Percentiles rank a stretch among this genome's conserved stretches.
Conservation (phyloP, 768 basidiomycete species). For the Podaxis pistillaris region DNA sequence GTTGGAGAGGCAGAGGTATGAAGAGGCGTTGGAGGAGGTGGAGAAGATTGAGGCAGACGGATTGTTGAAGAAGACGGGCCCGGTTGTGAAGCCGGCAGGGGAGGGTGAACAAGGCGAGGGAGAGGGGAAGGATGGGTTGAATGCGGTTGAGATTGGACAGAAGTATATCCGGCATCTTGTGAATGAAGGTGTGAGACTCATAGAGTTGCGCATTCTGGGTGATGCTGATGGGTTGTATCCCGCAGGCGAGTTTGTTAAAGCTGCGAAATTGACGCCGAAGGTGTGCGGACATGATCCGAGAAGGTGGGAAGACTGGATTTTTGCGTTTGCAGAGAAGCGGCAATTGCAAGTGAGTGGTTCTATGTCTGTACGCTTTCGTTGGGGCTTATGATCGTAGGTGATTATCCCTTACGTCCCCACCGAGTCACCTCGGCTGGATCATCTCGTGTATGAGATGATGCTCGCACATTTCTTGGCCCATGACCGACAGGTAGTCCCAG, state of each 20-base stretch:
- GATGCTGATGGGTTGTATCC: neutral
- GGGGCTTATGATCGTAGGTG: slow-evolving; percentile 39
- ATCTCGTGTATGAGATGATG: slow-evolving; percentile 93
- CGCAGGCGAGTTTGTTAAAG: slow-evolving; percentile 62
- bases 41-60: slow-evolving; percentile 58
- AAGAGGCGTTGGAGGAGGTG: slow-evolving; percentile 83
- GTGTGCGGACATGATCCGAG: slow-evolving; percentile 78
- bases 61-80: slow-evolving; percentile 21
- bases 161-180: slow-evolving; percentile 88
- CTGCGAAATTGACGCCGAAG: slow-evolving; percentile 80
- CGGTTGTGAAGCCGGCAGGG: neutral
- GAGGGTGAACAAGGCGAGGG: slow-evolving; percentile 22
- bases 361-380: neutral
- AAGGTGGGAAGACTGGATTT: slow-evolving; percentile 97
- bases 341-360: slow-evolving; percentile 64
- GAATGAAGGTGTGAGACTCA: slow-evolving; percentile 57
- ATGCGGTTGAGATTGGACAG: slow-evolving; percentile 72
- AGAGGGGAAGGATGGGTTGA: slow-evolving; percentile 40
- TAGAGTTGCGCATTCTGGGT: neutral
- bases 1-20: slow-evolving; percentile 80
- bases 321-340: slow-evolving; percentile 78
- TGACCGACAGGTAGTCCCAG: slow-evolving; percentile 59
- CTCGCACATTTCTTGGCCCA: slow-evolving; percentile 81
- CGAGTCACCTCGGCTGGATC: slow-evolving; percentile 72
- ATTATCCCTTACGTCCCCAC: slow-evolving; percentile 92